Conservation (phyloP, 257 asterid genomes). For the Haberlea rhodopensis region DNA sequence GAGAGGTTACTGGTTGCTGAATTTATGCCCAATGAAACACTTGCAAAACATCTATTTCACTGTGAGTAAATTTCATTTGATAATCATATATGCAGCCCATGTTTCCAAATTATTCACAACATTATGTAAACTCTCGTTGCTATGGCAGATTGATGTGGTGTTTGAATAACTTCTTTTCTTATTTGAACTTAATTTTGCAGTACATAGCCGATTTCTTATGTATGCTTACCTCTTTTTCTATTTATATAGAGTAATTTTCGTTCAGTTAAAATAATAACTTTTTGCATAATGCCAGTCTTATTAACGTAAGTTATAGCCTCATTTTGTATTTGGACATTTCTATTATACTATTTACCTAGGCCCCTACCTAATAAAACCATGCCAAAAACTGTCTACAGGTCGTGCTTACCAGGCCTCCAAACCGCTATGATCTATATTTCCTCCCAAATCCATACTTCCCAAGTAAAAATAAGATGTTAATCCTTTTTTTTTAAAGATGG, state of each 20-base stretch:
- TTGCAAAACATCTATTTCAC: conserved; percentile 93
- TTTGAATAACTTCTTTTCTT: neutral
- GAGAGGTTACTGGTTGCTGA: conserved; percentile 95
- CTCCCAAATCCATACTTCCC: neutral
- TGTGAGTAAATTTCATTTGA: conserved; percentile 49
- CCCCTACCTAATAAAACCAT: neutral
- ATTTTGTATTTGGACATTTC: neutral
- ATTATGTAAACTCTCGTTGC: neutral
- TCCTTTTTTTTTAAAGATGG: too few relatives aligned
- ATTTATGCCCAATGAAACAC: conserved; percentile 96
- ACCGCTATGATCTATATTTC: neutral
- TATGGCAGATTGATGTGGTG: neutral
- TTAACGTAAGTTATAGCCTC: neutral
- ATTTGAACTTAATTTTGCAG: neutral
- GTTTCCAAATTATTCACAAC: neutral
- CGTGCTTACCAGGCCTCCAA: neutral
- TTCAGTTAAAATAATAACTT: neutral
- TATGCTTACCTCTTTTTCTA: neutral
- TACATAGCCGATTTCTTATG: neutral
- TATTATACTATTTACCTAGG: neutral
- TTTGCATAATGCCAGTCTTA: neutral
- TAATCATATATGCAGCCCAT: neutral
- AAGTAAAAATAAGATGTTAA: too few relatives aligned
- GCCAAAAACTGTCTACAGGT: neutral
- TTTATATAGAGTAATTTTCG: neutral